Evolutionary conservation across 1,284 basidiomycete genomes (phyloP).

Genomic region (Apiotrichum akiyoshidainum): DNA sequence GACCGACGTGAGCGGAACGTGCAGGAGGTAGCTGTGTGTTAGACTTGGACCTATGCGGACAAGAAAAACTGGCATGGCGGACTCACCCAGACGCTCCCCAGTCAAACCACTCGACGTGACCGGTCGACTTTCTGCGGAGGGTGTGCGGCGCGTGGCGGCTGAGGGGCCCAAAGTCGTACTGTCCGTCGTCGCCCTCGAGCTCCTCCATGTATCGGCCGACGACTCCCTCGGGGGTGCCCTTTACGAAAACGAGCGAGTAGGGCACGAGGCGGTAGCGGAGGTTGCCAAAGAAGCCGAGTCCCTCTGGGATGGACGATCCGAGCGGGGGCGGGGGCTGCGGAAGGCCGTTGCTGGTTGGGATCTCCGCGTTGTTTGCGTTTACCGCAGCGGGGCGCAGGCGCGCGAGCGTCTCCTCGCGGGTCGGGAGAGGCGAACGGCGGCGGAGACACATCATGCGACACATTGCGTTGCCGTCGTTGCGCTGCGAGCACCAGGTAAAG

Average conservation of each 20-base stretch:
- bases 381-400: conserved; percentile 26
- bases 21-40: conserved; percentile 31
- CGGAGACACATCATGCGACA: conserved; percentile 46
- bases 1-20: conserved; percentile 38
- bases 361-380: not conserved
- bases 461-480: conserved; percentile 27
- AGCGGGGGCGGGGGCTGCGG: not conserved
- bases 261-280: conserved; percentile 27
- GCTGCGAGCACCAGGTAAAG: conserved; percentile 41
- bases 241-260: conserved; percentile 41
- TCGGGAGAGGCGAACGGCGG: conserved; percentile 20
- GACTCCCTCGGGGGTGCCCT: conserved; percentile 42
- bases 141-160: conserved; percentile 23
- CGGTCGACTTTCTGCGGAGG: conserved; percentile 16
- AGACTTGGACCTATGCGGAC: not conserved
- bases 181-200: conserved; percentile 43
- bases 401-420: conserved; percentile 28
- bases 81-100: conserved; percentile 47
- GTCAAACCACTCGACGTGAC: conserved; percentile 30
- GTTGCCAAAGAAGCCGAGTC: conserved; percentile 27
- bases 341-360: not conserved
- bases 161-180: conserved; percentile 38
- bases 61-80: no score
- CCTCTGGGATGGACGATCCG: no score
- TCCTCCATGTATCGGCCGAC: conserved; percentile 49